Evolutionary conservation across 2,329 filamentous ascomycete species (phyloP).

Genomic region (Ascosphaera acerosa): DNA sequence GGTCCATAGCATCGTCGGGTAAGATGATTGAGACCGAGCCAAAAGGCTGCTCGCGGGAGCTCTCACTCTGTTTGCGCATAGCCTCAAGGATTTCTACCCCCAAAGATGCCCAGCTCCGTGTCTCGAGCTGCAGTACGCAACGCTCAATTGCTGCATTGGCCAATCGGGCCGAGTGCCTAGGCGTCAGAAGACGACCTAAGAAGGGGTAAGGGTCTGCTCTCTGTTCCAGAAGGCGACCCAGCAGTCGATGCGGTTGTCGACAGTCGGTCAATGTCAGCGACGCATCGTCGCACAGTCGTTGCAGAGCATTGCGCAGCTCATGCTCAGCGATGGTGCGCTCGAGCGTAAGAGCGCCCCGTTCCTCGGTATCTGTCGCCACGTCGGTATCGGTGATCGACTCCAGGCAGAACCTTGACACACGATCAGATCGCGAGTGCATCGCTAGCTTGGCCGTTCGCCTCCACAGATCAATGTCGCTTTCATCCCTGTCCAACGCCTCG

Average conservation of each 20-base stretch:
- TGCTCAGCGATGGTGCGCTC: constrained; percentile 29
- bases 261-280: constrained; percentile 27
- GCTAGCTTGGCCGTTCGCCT: constrained; percentile 32
- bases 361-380: constrained; percentile 28
- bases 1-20: no score
- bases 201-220: constrained; percentile 29
- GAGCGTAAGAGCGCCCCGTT: constrained; percentile 31
- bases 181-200: no score
- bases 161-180: no score
- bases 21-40: no score
- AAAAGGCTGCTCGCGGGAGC: no score
- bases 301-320: constrained; percentile 24
- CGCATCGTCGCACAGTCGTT: constrained; percentile 27
- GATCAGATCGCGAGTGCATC: constrained; percentile 29
- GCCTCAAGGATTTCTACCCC: no score
- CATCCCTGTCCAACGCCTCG: constrained; percentile 37
- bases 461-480: constrained; percentile 39
- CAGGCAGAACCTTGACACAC: constrained; percentile 34
- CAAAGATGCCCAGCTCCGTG: no score
- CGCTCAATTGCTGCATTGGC: no score
- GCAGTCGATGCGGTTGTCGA: constrained; percentile 24
- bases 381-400: constrained; percentile 38
- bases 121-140: no score
- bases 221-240: constrained; percentile 27
- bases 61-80: no score